Base-by-base conservation (phyloP, 352 stramenopile species). In the Sclerospora graminicola region DNA sequence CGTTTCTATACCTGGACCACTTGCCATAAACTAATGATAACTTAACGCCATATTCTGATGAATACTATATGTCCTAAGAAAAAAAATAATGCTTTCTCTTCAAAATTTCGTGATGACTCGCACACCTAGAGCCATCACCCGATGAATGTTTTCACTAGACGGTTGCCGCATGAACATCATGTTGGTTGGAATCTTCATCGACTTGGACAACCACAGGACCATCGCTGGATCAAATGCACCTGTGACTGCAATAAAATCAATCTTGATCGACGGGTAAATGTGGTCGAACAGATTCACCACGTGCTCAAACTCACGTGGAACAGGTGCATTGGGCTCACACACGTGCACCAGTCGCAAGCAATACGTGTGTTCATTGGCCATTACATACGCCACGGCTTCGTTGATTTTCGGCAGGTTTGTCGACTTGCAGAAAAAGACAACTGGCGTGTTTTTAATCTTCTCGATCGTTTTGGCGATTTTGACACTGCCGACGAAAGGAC, bases 81-180 rank as follows among this genome's bases (percentile, higher is more conserved):
- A n/a, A n/a, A n/a, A n/a, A n/a, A n/a, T n/a, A n/a, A n/a, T n/a
- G n/a, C n/a, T n/a, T 26, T 26, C 6, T 26, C 21, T 7, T 26
- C 21, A 26, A 26, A 6, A 26, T 6, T 63, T 56, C 1, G 77
- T 87, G 45, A 94, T 92, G 37, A 94, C 66, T 26, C 82, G 73
- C 26, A 94, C 66, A 14, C 82, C 82, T 1, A 85, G 46, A 5
- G 78, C 59, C 14, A 69, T 81, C 18, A 95, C 70, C 19, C 77
- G 70, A 46, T 95, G 82, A 19, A 80, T 76, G 27, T 76, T 85
- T 21, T 75, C 55, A 55, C 72, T 79, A 23, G 81, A 68, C 3
- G 82, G 82, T 51, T 87, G 84, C 6, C 66, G 65, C 54, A 96
- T 95, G 53, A 96, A 92, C 78, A 96, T 94, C 69, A 89, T 85